These are phyloP conservation scores for Sugiyamaella americana DNA, from an alignment of 805 yeast species.

Conservation along the genomic window DNA sequence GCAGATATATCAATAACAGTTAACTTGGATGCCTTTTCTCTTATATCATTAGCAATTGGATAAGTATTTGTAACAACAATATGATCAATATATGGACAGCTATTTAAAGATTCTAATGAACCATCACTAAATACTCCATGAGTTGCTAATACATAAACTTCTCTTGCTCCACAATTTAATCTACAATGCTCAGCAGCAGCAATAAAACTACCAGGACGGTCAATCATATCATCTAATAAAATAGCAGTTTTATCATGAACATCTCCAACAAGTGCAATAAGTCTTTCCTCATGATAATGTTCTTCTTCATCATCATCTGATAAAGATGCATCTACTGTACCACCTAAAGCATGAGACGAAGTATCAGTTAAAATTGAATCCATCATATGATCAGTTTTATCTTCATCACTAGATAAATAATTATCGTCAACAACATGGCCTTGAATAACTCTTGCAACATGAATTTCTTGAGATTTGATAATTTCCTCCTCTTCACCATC, in stretches of 20 bases:
- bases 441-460: constrained; percentile 91
- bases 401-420: constrained; percentile 36
- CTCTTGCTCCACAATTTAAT: constrained; percentile 91
- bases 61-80: constrained; percentile 94
- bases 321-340: constrained; percentile 63
- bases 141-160: constrained; percentile 86
- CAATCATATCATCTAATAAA: constrained; percentile 94
- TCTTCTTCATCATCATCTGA: constrained; percentile 88
- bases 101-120: constrained; percentile 73
- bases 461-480: constrained; percentile 41
- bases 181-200: constrained; percentile 98
- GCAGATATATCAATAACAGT: constrained; percentile 89
- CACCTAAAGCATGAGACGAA: constrained; percentile 60
- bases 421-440: constrained; percentile 97
- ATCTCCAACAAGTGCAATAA: constrained; percentile 94
- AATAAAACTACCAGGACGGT: constrained; percentile 86
- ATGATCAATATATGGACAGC: constrained; percentile 77
- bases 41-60: constrained; percentile 67
- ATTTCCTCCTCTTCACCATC: constrained; percentile 26
- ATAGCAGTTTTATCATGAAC: constrained; percentile 89
- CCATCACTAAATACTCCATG: constrained; percentile 91
- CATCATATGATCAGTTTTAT: constrained; percentile 19
- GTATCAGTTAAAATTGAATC: constrained; percentile 18
- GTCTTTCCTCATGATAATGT: constrained; percentile 63
- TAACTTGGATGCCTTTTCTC: constrained; percentile 58